phyloP scores from a whole-genome alignment of 805 yeast species.

The Starmerella riodocensis region DNA sequence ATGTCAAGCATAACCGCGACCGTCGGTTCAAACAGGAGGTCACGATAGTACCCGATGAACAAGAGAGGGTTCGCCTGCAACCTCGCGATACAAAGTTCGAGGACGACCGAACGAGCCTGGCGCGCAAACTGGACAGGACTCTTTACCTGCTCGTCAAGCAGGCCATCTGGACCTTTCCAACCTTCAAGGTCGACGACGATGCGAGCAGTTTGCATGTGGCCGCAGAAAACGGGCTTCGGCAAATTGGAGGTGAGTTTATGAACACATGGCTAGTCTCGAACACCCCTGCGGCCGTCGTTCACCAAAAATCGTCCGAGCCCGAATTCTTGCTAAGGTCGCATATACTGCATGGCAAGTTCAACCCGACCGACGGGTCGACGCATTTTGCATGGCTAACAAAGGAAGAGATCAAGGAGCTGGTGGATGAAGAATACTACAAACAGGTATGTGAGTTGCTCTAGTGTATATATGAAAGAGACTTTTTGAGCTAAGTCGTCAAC shows the following conservation, averaged over 20 bases:
- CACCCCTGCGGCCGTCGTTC: constrained; percentile 63
- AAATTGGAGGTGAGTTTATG: constrained; percentile 59
- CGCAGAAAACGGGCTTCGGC: constrained; percentile 62
- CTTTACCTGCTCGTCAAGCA: constrained; percentile 57
- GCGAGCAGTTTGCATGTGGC: constrained; percentile 45
- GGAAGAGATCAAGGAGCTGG: constrained; percentile 52
- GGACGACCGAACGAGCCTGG: constrained; percentile 55
- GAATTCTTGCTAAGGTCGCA: constrained; percentile 78
- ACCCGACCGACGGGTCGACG: constrained; percentile 29
- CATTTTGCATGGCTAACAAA: constrained; percentile 75
- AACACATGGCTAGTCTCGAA: constrained; percentile 86
- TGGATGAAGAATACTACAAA: constrained; percentile 41
- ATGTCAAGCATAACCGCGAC: constrained; percentile 77
- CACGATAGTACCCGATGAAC: constrained; percentile 57
- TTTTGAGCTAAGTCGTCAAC: background rate
- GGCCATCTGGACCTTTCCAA: constrained; percentile 63
- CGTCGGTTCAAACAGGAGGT: constrained; percentile 69
- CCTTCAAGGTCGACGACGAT: constrained; percentile 37
- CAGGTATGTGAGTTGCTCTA: constrained; percentile 16
- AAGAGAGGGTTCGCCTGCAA: constrained; percentile 55
- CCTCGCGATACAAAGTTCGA: constrained; percentile 63
- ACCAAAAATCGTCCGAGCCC: constrained; percentile 27
- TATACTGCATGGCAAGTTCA: constrained; percentile 71
- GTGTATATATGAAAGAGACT: constrained; percentile 3
- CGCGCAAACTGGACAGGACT: constrained; percentile 66